Base-by-base conservation (phyloP, 352 stramenopile species). In the Phytophthora europaea region DNA sequence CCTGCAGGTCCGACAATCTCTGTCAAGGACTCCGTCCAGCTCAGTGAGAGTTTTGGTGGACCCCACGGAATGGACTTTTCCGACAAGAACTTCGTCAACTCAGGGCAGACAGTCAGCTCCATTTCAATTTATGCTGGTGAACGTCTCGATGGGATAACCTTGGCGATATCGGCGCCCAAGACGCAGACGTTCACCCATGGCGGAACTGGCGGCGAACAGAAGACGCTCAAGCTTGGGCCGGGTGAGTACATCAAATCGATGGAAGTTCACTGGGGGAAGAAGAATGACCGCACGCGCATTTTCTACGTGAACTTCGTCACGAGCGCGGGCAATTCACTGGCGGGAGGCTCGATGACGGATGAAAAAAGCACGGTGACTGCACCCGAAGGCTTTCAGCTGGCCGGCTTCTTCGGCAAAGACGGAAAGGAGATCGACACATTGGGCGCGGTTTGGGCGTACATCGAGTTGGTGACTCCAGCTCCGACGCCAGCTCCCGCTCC, bases 181-280 rank as follows among this genome's bases (percentile, higher is more conserved):
- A 23, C 54, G 3, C 6, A 60, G 16, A 66, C 47, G 23, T 75
- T 72, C 22, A 75, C 59, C 2, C 73, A 80, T 18, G 73, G 73
- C 9, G 69, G 70, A 31, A 75, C 59, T 34, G 69, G 70, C 8
- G 73, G 73, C 13, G 26, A 69, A 7, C 40, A 33, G 3, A 54
- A 75, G 8, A 43, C 45, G 4, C 55, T 78, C 3, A 53, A 65
- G 5, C 69, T 80, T 45, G 56, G 51, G 18, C 28, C 38, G 6
- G 59, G 40, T 6, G 73, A 80, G 36, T 57, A 74, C 47, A 64
- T 80, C 20, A 77, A 51, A 10, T 80, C 69, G 7, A 80, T 80
- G 69, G 73, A 80, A 22, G 48, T 73, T 23, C 69, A 80, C 33
- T 74, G 68, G 73, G 69, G 58, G 0, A 71, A 80, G 62, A 74